phyloP scores from a whole-genome alignment of 2,329 filamentous ascomycete genomes.

The Teratosphaeria viscida region DNA sequence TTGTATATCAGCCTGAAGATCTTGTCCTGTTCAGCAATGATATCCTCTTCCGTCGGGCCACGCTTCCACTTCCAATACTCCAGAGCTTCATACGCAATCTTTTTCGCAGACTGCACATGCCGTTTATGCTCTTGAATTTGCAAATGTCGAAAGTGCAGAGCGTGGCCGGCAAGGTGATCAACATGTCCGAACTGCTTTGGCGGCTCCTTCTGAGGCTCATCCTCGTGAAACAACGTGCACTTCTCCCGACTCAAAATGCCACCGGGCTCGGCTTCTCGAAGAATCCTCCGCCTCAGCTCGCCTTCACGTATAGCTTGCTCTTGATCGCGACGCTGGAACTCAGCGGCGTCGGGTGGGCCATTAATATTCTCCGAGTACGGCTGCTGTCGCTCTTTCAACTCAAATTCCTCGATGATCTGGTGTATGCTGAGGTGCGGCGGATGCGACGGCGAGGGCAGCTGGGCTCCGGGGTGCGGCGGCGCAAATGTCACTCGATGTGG shows the following conservation, averaged over 20 bases:
- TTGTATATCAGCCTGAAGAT: conserved; percentile 58
- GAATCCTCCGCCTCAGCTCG: conserved; percentile 41
- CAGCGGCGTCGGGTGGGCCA: conserved; percentile 17
- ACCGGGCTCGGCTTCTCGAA: conserved; percentile 62
- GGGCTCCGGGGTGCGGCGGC: conserved; percentile 23
- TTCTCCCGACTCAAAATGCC: conserved; percentile 59
- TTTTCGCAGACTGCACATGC: conserved; percentile 68
- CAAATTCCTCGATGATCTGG: conserved; percentile 23
- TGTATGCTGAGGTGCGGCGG: conserved; percentile 21
- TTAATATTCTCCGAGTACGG: conserved; percentile 23
- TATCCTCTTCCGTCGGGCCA: conserved; percentile 67
- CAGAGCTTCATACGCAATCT: conserved; percentile 65
- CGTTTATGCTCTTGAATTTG: conserved; percentile 68
- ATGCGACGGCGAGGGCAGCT: conserved; percentile 14
- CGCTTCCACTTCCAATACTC: conserved; percentile 66
- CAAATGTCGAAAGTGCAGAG: conserved; percentile 49
- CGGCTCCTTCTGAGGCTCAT: conserved; percentile 54
- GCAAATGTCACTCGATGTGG: conserved; percentile 10
- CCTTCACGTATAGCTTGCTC: conserved; percentile 20
- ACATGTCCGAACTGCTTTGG: conserved; percentile 73
- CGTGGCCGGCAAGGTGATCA: conserved; percentile 74
- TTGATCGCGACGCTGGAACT: conserved; percentile 13
- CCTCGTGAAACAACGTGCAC: conserved; percentile 44
- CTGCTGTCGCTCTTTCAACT: conserved; percentile 24
- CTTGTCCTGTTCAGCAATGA: conserved; percentile 66